These are phyloP conservation scores for Plenodomus biglobosus DNA, from an alignment of 2,329 filamentous ascomycete species.

Conservation along the genomic window DNA sequence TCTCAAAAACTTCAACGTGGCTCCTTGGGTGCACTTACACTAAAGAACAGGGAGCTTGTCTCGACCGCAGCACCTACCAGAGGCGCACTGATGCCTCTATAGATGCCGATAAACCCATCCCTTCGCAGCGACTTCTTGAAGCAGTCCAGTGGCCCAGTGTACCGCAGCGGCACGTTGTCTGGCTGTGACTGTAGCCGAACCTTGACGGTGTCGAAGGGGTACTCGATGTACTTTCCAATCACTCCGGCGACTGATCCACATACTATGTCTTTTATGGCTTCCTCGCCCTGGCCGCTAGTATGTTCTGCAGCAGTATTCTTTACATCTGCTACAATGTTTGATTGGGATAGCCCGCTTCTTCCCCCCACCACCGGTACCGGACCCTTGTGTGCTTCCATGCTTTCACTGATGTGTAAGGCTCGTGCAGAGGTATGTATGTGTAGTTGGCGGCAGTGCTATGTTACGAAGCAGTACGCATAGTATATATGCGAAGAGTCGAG, in stretches of 20 bases:
- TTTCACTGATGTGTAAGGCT: conserved; percentile 5
- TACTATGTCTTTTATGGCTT: conserved; percentile 80
- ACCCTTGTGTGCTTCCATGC: conserved; percentile 38
- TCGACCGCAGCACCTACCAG: conserved; percentile 89
- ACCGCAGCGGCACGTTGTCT: conserved; percentile 76
- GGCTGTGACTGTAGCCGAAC: conserved; percentile 96
- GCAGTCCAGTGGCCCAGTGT: conserved; percentile 87
- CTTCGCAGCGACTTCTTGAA: conserved; percentile 80
- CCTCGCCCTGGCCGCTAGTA: conserved; percentile 52
- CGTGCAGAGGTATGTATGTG: conserved; percentile 7
- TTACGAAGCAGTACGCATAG: conserved; percentile 27
- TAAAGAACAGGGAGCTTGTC: conserved; percentile 90
- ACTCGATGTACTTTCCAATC: conserved; percentile 94
- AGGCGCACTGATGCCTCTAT: conserved; percentile 90
- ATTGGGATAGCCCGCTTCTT: conserved; percentile 24
- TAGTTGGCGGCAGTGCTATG: conserved; percentile 6
- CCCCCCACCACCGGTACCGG: conserved; percentile 37
- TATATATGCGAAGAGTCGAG: conserved; percentile 25
- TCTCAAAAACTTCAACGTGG: too few relatives aligned
- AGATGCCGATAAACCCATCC: conserved; percentile 80
- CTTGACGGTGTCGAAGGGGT: conserved; percentile 98
- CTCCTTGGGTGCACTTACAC: conserved; percentile 48
- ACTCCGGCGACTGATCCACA: conserved; percentile 92
- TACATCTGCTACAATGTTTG: conserved; percentile 23
- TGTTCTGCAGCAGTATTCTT: conserved; percentile 14